Conservation (phyloP, 2,329 filamentous ascomycete genomes). For the Clarireedia paspali region DNA sequence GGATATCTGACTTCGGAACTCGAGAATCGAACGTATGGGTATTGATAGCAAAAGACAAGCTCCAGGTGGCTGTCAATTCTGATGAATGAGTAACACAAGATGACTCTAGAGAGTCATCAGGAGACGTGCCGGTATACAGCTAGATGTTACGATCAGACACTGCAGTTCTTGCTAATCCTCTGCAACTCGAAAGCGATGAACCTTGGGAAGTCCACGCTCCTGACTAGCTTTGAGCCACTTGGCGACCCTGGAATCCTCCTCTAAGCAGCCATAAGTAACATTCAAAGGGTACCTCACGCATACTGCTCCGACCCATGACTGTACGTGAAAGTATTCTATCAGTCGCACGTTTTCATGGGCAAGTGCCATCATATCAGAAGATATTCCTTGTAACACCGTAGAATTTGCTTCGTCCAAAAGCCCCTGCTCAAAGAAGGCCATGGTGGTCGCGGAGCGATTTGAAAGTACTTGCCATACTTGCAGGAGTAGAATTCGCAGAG, state of each 20-base stretch:
- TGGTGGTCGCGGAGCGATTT: not conserved
- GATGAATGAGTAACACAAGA: not conserved
- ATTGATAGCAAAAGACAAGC: no score
- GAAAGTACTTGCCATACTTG: constrained; percentile 7
- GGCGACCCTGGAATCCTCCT: constrained; percentile 8
- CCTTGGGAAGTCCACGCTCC: not conserved
- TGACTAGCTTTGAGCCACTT: not conserved
- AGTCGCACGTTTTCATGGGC: constrained; percentile 7
- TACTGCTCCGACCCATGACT: constrained; percentile 5
- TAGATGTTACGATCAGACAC: not conserved
- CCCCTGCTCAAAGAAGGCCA: not conserved
- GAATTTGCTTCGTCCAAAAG: constrained; percentile 5
- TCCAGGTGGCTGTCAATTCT: no score
- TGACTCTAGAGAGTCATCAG: not conserved
- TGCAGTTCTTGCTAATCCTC: not conserved
- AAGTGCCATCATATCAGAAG: constrained; percentile 8
- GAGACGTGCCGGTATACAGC: not conserved
- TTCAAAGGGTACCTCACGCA: constrained; percentile 12
- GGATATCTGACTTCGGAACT: no score
- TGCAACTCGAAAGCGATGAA: not conserved
- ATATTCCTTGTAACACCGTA: constrained; percentile 9
- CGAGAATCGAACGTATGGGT: no score
- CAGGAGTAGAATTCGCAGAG: constrained; percentile 12
- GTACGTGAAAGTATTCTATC: constrained; percentile 9
- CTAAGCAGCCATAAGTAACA: constrained; percentile 12